phyloP scores from a whole-genome alignment of 1,284 basidiomycete species.

The Retiboletus flavoniger region DNA sequence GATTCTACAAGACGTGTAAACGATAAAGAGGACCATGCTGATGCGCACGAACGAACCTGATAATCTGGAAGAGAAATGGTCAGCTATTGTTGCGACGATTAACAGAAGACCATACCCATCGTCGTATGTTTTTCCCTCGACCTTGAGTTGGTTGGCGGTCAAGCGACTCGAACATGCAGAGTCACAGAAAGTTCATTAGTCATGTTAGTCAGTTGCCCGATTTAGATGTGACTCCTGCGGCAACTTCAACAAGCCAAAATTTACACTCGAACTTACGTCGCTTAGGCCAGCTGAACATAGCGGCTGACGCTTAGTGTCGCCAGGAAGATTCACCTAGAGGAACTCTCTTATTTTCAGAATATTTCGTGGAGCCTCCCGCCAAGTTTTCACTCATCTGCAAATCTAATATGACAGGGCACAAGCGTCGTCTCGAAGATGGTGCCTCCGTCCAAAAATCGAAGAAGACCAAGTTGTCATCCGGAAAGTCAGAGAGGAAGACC shows the following conservation, averaged over 20 bases:
- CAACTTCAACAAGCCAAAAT: constrained; percentile 8
- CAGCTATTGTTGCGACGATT: not conserved
- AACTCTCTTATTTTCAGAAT: not conserved
- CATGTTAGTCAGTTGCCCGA: constrained; percentile 14
- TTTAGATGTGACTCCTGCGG: constrained; percentile 5
- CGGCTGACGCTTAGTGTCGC: not conserved
- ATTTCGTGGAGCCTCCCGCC: not conserved
- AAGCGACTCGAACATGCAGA: not conserved
- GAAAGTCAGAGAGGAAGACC: constrained; percentile 29
- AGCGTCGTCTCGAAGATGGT: constrained; percentile 59
- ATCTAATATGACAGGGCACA: constrained; percentile 47
- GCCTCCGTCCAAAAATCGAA: constrained; percentile 51
- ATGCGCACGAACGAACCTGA: constrained; percentile 36
- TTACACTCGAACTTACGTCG: constrained; percentile 3
- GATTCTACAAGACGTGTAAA: constrained; percentile 59
- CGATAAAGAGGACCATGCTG: not conserved
- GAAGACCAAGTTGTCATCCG: constrained; percentile 46
- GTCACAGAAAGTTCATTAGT: not conserved
- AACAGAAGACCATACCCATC: constrained; percentile 25
- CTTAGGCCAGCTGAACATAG: not conserved
- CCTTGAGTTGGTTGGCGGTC: constrained; percentile 6
- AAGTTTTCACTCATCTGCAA: not conserved
- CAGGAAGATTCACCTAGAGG: not conserved
- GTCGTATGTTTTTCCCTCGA: not conserved
- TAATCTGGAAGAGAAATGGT: constrained; percentile 38